phyloP scores from a whole-genome alignment of 2,329 filamentous ascomycete species.

The Fusarium mangiferae region DNA sequence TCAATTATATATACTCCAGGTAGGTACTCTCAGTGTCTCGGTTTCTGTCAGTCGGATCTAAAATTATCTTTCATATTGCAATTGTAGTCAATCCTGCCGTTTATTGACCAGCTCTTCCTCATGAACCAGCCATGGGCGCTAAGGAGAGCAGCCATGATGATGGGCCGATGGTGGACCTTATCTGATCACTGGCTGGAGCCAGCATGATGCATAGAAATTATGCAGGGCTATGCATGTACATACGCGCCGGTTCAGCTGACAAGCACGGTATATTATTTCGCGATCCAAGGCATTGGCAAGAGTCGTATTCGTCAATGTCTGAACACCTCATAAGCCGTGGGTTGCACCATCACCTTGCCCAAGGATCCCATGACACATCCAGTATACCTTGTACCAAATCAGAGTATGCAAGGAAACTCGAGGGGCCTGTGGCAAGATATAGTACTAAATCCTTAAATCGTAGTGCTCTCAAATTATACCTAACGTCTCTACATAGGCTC shows the following conservation, averaged over 20 bases:
- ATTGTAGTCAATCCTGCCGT: not conserved
- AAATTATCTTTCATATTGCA: not conserved
- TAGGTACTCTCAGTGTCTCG: not conserved
- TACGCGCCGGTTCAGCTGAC: not conserved
- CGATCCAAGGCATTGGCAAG: not conserved
- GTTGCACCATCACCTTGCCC: not conserved
- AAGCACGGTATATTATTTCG: not conserved
- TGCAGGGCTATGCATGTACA: conserved; percentile 10
- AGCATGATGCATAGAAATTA: conserved; percentile 13
- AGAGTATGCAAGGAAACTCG: not conserved
- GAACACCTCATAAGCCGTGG: not conserved
- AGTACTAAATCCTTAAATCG: not conserved
- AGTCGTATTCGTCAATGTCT: not conserved
- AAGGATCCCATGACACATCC: not conserved
- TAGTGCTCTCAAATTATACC: not conserved
- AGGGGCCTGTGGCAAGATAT: not conserved
- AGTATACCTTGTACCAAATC: not conserved
- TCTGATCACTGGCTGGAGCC: conserved; percentile 12
- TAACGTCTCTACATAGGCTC: not conserved
- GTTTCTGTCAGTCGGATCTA: not conserved
- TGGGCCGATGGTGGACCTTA: conserved; percentile 29
- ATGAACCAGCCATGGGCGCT: conserved; percentile 18
- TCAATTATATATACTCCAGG: not conserved
- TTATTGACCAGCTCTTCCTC: not conserved
- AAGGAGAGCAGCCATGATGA: conserved; percentile 31